Evolutionary conservation across 2,329 filamentous ascomycete genomes (phyloP).

Genomic region (Ophiostoma piceae): DNA sequence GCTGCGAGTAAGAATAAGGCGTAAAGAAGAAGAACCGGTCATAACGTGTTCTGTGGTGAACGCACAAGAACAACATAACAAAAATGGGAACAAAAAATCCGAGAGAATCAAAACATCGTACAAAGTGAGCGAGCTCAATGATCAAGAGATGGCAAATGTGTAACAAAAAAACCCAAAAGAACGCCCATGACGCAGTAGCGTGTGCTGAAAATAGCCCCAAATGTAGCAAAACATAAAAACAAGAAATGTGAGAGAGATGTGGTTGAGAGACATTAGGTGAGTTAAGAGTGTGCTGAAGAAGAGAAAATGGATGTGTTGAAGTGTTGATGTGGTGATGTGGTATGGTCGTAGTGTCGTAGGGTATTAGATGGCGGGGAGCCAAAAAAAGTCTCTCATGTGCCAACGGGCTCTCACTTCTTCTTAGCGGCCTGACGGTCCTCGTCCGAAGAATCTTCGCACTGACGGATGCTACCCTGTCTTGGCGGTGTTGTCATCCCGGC

Average conservation of each 20-base stretch:
- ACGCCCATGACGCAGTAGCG: not conserved
- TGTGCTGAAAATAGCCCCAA: not conserved
- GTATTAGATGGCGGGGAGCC: not conserved
- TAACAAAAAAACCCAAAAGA: conserved; percentile 1
- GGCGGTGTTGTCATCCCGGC: conserved; percentile 32
- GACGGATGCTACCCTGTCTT: conserved; percentile 27
- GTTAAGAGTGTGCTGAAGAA: conserved; percentile 12
- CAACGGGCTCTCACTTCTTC: not conserved
- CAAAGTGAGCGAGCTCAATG: not conserved
- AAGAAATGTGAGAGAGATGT: not conserved
- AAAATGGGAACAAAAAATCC: not conserved
- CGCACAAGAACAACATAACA: not conserved
- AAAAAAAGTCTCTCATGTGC: conserved; percentile 9
- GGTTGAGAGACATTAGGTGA: not conserved
- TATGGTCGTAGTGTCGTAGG: not conserved
- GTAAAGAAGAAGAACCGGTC: not conserved
- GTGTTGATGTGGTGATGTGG: not conserved
- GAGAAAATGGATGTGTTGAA: not conserved
- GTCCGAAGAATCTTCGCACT: conserved; percentile 26
- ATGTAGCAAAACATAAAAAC: not conserved
- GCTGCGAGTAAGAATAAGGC: not conserved
- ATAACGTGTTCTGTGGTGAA: not conserved
- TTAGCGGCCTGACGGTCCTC: conserved; percentile 19
- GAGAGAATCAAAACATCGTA: not conserved
- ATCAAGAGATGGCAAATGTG: not conserved